phyloP scores from a whole-genome alignment of 441 rosid species.

The Melastoma candidum region DNA sequence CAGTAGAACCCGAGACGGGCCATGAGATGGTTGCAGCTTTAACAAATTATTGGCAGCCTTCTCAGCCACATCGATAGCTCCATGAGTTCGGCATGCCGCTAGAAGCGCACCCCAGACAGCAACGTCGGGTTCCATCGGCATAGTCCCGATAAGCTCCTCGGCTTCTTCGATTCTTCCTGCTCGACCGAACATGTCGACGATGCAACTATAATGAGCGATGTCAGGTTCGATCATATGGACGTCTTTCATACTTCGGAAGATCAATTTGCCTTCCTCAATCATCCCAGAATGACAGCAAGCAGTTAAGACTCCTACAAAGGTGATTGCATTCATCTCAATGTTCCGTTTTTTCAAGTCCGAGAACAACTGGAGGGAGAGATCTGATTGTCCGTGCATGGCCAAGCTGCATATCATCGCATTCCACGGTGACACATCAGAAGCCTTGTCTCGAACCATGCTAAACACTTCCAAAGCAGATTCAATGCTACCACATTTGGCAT shows the following conservation, averaged over 20 bases:
- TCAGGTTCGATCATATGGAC: conserved; percentile 35
- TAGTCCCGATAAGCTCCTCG: conserved; percentile 31
- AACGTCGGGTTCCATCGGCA: conserved; percentile 59
- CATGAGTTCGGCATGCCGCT: conserved; percentile 51
- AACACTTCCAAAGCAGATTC: conserved; percentile 48
- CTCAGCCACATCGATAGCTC: conserved; percentile 41
- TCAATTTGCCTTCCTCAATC: conserved; percentile 43
- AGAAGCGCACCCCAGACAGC: conserved; percentile 53
- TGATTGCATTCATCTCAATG: conserved; percentile 52
- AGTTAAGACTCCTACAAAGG: conserved; percentile 66
- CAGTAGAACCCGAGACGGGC: conserved; percentile 40
- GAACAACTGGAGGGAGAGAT: conserved; percentile 51
- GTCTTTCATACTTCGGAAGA: conserved; percentile 49
- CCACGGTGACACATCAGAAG: conserved; percentile 61
- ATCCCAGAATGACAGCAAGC: conserved; percentile 76
- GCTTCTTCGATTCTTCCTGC: conserved; percentile 50
- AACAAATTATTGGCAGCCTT: conserved; percentile 42
- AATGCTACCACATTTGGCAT: conserved; percentile 79
- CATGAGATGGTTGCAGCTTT: conserved; percentile 44
- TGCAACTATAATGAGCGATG: conserved; percentile 49
- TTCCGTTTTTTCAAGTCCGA: conserved; percentile 34
- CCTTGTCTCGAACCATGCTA: conserved; percentile 30
- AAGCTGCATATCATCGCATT: conserved; percentile 74
- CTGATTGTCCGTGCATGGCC: conserved; percentile 61
- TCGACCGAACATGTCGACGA: conserved; percentile 59